These are phyloP conservation scores for Brasilioporus rufonigricans DNA, from an alignment of 768 basidiomycete genomes.

Conservation along the genomic window DNA sequence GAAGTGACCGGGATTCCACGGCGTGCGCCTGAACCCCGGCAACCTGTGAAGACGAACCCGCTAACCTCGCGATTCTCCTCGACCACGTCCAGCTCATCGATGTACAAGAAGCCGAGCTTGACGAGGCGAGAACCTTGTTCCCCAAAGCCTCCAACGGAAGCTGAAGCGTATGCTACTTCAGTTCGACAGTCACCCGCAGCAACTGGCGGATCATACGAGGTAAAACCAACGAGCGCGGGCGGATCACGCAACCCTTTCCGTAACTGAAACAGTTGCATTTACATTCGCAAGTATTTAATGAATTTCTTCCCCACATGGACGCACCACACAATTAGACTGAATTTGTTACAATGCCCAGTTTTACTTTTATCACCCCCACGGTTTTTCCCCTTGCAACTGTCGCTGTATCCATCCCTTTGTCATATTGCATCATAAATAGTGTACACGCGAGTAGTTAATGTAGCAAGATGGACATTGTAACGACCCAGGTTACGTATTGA, in stretches of 20 bases:
- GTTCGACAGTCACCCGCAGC: constrained; percentile 36
- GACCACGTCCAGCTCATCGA: constrained; percentile 41
- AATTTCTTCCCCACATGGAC: constrained; percentile 26
- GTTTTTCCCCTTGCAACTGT: constrained; percentile 14
- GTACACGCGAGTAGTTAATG: constrained; percentile 23
- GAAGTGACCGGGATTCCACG: constrained; percentile 64
- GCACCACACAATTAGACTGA: constrained; percentile 18
- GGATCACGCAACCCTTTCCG: constrained; percentile 55
- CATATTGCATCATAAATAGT: constrained; percentile 15
- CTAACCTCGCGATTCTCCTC: constrained; percentile 49
- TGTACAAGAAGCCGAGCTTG: constrained; percentile 30
- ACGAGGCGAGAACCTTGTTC: constrained; percentile 27
- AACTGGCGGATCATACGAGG: constrained; percentile 39
- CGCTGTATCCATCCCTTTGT: constrained; percentile 17
- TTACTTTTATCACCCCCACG: constrained; percentile 1
- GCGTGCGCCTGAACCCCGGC: constrained; percentile 66
- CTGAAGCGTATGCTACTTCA: constrained; percentile 56
- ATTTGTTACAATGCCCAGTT: constrained; percentile 6
- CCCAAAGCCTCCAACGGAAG: constrained; percentile 45
- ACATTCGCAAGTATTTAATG: constrained; percentile 8
- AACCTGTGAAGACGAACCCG: constrained; percentile 55
- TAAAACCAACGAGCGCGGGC: constrained; percentile 43
- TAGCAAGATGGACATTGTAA: constrained; percentile 15
- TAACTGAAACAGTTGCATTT: constrained; percentile 28
- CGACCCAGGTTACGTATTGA: constrained; percentile 13